Evolutionary conservation across 1,284 basidiomycete species (phyloP), one percentile per base, ranked within the genome.

Genomic region (Butyriboletus appendiculatus): DNA sequence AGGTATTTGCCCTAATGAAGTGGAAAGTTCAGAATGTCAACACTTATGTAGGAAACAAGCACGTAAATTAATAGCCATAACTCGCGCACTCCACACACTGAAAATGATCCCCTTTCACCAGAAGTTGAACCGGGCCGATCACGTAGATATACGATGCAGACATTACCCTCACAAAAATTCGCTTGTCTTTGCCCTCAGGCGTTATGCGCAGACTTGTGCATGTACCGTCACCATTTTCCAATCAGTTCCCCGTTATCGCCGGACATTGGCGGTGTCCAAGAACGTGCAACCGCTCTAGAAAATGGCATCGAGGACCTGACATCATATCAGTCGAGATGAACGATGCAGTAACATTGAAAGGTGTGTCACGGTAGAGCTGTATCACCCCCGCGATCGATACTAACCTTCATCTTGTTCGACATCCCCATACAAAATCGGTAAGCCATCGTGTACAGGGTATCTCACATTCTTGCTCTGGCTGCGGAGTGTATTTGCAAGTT

Each of bases 381-480:
- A 15, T 22, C 37, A 11, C 15, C 16, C 15, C 15, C 3, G 16
- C 11, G 33, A 16, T 20, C 0, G 14, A 43, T 35, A 39, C 59
- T 16, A 16, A 76, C 76, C 66, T 76, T 75, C 76, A 41, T 80
- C 77, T 0, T 70, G 42, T 3, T 65, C 65, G 1, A 59, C 53
- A 4, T 52, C 42, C 16, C 75, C 76, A 46, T 76, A 77, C 22
- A 22, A 22, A n/a, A n/a, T n/a, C n/a, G n/a, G n/a, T n/a, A n/a
- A n/a, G n/a, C n/a, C n/a, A n/a, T n/a, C n/a, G n/a, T n/a, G n/a
- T n/a, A n/a, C n/a, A n/a, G n/a, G n/a, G n/a, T n/a, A n/a, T n/a
- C n/a, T n/a, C n/a, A n/a, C n/a, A n/a, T n/a, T n/a, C n/a, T n/a
- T n/a, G n/a, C n/a, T n/a, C n/a, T n/a, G n/a, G n/a, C n/a, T n/a